These are phyloP conservation scores for Penicillium psychrofluorescens DNA, from an alignment of 495 filamentous ascomycete genomes.

Conservation along the genomic window DNA sequence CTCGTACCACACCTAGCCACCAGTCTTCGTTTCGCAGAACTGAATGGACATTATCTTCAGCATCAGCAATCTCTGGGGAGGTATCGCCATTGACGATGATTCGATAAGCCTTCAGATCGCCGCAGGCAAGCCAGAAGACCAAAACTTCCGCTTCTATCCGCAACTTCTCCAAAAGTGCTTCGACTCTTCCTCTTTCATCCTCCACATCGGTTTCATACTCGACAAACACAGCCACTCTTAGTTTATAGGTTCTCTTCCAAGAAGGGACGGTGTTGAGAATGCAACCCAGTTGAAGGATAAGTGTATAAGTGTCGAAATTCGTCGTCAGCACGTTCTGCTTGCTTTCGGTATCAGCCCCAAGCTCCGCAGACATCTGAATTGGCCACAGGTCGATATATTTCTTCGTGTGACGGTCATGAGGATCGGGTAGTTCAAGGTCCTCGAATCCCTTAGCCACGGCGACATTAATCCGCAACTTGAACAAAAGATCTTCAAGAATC, in stretches of 20 bases:
- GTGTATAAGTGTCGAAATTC: constrained; percentile 87
- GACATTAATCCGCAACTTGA: constrained; percentile 77
- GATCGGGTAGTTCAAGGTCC: constrained; percentile 59
- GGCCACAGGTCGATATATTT: constrained; percentile 87
- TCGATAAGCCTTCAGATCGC: constrained; percentile 65
- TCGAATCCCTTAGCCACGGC: constrained; percentile 81
- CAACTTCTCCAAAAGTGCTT: constrained; percentile 68
- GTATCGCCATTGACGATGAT: constrained; percentile 65
- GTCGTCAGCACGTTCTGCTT: constrained; percentile 70
- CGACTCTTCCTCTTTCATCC: constrained; percentile 68
- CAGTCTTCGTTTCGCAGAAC: constrained; percentile 64
- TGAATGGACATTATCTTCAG: constrained; percentile 46
- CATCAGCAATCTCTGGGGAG: constrained; percentile 31
- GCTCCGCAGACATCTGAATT: constrained; percentile 76
- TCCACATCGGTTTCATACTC: constrained; percentile 82
- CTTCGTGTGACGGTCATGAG: constrained; percentile 51
- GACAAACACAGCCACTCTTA: constrained; percentile 79
- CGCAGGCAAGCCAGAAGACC: constrained; percentile 77
- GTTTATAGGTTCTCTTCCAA: constrained; percentile 69
- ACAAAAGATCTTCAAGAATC: constrained; percentile 72
- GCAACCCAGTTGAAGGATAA: constrained; percentile 80
- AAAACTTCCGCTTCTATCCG: constrained; percentile 72
- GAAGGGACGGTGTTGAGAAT: constrained; percentile 77
- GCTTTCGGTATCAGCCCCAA: constrained; percentile 52
- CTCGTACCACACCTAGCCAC: constrained; percentile 70